Evolutionary conservation across 2,329 filamentous ascomycete genomes (phyloP).

Genomic region (Botrytis medusae): DNA sequence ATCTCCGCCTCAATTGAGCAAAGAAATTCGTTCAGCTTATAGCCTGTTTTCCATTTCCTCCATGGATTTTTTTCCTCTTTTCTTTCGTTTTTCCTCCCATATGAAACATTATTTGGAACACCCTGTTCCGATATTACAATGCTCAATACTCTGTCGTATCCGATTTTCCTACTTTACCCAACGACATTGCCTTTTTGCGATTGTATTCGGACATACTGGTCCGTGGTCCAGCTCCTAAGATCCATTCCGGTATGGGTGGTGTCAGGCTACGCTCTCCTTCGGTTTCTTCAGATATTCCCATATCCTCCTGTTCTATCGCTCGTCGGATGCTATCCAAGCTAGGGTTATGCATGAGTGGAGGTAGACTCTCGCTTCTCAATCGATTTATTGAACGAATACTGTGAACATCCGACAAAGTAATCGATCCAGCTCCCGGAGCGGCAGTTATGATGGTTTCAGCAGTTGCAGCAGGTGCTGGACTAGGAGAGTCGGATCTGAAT

Average conservation of each 20-base stretch:
- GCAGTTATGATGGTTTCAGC: constrained; percentile 71
- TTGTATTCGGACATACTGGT: constrained; percentile 51
- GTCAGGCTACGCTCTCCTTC: constrained; percentile 51
- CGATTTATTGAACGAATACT: constrained; percentile 53
- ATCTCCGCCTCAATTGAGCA: constrained; percentile 17
- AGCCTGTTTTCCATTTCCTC: constrained; percentile 29
- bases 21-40: constrained; percentile 37
- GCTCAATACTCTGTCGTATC: constrained; percentile 16
- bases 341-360: constrained; percentile 51
- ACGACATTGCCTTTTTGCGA: constrained; percentile 31
- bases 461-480: constrained; percentile 63
- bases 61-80: background rate
- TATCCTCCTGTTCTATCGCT: constrained; percentile 37
- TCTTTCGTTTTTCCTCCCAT: background rate
- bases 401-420: constrained; percentile 53
- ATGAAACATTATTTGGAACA: constrained; percentile 19
- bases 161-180: constrained; percentile 28
- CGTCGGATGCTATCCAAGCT: constrained; percentile 48
- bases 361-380: constrained; percentile 57
- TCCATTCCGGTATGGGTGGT: constrained; percentile 62
- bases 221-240: constrained; percentile 54
- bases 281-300: constrained; percentile 27
- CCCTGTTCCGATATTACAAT: background rate
- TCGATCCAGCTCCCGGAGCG: constrained; percentile 65
- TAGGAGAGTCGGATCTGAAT: constrained; percentile 71